Evolutionary conservation across 768 basidiomycete species (phyloP).

Genomic region (Leccinum obscurum): DNA sequence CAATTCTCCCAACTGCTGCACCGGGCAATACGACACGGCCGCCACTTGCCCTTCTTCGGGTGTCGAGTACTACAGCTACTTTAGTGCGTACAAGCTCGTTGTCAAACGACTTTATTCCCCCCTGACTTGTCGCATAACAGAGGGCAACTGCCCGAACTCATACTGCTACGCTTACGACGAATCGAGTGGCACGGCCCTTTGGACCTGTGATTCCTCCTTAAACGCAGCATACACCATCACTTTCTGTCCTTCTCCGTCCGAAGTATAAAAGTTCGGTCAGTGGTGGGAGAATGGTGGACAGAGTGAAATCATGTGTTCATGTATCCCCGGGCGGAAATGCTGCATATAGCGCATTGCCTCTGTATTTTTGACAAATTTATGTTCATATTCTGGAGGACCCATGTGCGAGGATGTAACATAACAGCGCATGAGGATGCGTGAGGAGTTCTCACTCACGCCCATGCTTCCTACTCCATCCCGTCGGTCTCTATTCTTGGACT

Average conservation of each 20-base stretch:
- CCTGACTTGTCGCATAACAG: slow-evolving; percentile 23
- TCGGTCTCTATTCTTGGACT: neutral
- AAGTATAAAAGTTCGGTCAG: no score
- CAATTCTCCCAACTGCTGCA: slow-evolving; percentile 67
- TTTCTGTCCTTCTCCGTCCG: no score
- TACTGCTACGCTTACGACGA: slow-evolving; percentile 58
- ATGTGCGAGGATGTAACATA: neutral
- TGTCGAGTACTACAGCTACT: slow-evolving; percentile 44
- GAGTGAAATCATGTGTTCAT: no score
- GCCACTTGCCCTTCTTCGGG: slow-evolving; percentile 55
- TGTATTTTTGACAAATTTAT: neutral
- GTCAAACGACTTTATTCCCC: neutral
- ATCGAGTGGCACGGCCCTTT: slow-evolving; percentile 44
- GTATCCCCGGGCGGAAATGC: neutral
- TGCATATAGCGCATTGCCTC: neutral
- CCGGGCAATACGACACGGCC: slow-evolving; percentile 51
- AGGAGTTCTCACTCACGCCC: neutral
- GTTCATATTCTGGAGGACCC: neutral
- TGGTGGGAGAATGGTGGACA: no score
- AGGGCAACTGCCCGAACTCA: slow-evolving; percentile 44
- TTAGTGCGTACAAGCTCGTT: slow-evolving; percentile 36
- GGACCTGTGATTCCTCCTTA: slow-evolving; percentile 38
- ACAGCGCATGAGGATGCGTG: neutral
- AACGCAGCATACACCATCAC: no score
- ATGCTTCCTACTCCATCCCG: neutral